These are phyloP conservation scores for Xylariaceae sp. DNA, from an alignment of 2,329 filamentous ascomycete species.

Conservation along the genomic window DNA sequence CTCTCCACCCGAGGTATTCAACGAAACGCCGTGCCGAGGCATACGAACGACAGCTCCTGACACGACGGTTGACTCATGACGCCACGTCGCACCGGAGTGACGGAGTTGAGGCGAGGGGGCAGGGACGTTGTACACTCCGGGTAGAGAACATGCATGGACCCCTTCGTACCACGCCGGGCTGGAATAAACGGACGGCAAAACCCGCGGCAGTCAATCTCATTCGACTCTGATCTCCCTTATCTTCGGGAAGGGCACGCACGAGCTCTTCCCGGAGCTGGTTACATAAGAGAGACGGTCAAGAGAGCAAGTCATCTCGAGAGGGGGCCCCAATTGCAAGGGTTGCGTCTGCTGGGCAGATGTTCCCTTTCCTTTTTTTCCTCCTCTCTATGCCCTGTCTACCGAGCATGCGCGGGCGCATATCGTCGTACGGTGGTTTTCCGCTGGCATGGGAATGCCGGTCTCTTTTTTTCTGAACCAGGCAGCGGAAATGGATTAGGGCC, in stretches of 20 bases:
- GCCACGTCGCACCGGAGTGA: constrained; percentile 5
- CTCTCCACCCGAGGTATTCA: constrained; percentile 15
- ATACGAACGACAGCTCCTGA: neutral
- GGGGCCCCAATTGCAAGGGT: neutral
- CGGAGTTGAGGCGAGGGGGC: constrained; percentile 9
- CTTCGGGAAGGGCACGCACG: constrained; percentile 10
- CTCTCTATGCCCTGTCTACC: neutral
- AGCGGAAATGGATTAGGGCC: neutral
- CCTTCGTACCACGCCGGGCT: constrained; percentile 15
- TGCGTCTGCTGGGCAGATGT: constrained; percentile 9
- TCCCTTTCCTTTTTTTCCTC: neutral
- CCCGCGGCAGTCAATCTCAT: constrained; percentile 30
- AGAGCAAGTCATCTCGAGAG: constrained; percentile 17
- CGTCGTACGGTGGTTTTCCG: constrained; percentile 10
- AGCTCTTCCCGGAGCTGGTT: constrained; percentile 8
- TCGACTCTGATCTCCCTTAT: constrained; percentile 22
- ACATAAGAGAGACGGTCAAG: constrained; percentile 19
- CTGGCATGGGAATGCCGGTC: constrained; percentile 30
- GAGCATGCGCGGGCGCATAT: neutral
- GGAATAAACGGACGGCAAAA: constrained; percentile 22
- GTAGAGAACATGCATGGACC: constrained; percentile 5
- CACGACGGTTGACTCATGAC: neutral
- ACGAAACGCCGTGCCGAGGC: constrained; percentile 31
- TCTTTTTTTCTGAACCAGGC: constrained; percentile 11
- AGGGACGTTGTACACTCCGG: constrained; percentile 6